phyloP scores from a whole-genome alignment of 345 rosid species.

The Psidium guajava region DNA sequence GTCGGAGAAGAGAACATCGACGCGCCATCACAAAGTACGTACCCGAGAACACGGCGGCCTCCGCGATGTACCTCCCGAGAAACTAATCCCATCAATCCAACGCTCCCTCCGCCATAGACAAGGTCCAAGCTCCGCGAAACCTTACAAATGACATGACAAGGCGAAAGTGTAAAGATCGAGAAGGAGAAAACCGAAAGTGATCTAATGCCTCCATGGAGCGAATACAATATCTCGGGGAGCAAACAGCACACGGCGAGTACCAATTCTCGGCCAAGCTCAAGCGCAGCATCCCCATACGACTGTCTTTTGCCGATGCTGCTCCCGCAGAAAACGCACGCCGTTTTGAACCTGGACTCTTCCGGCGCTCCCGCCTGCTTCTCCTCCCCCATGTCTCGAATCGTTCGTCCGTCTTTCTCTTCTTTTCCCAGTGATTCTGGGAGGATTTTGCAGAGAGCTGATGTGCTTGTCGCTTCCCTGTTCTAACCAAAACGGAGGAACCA shows the following conservation, averaged over 20 bases:
- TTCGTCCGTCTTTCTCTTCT: too few species aligned
- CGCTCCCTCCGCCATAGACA: slow-evolving; percentile 71
- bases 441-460: neutral
- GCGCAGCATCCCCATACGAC: slow-evolving; percentile 67
- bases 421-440: neutral
- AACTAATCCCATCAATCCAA: slow-evolving; percentile 69
- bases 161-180: neutral
- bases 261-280: slow-evolving; percentile 74
- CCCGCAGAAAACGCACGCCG: slow-evolving; percentile 89
- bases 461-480: neutral
- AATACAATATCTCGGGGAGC: too few species aligned
- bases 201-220: neutral
- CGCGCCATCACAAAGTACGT: neutral
- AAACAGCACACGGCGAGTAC: slow-evolving; percentile 11
- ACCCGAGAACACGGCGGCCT: slow-evolving; percentile 69
- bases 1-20: neutral
- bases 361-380: neutral
- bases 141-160: slow-evolving; percentile 13
- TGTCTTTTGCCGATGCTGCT: slow-evolving; percentile 70
- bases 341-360: slow-evolving; percentile 40
- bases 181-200: neutral
- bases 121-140: slow-evolving; percentile 45
- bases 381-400: neutral
- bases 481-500: neutral
- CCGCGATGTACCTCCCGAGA: slow-evolving; percentile 55